Conservation (phyloP, 306 rosid genomes). For the Corylus americana region DNA sequence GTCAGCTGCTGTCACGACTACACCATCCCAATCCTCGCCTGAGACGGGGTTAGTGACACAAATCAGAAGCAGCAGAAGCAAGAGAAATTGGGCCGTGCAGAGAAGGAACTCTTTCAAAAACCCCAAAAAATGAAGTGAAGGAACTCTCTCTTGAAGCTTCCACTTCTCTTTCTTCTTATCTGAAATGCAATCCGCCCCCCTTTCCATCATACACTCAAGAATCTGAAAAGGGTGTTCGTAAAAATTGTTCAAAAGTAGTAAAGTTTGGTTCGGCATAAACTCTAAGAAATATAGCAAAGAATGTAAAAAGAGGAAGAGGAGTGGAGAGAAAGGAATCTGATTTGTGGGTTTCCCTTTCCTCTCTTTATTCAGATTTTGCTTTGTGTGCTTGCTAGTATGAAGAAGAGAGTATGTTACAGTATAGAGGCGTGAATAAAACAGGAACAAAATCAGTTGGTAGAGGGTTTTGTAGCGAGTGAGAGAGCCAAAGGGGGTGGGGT, state of each 20-base stretch:
- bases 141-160: constrained; percentile 23
- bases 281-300: neutral
- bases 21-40: constrained; percentile 76
- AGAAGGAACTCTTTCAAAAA: constrained; percentile 7
- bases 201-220: constrained; percentile 30
- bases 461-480: constrained; percentile 36
- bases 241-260: constrained; percentile 2
- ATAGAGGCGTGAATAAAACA: constrained; percentile 17
- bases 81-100: neutral
- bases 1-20: constrained; percentile 73
- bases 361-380: neutral
- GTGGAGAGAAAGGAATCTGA: neutral
- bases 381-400: neutral
- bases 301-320: neutral
- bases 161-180: constrained; percentile 43
- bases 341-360: neutral
- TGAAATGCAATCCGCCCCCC: constrained; percentile 20
- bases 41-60: constrained; percentile 31
- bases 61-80: constrained; percentile 34
- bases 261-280: constrained; percentile 30
- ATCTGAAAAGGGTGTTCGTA: constrained; percentile 26
- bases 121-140: constrained; percentile 14
- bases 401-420: neutral
- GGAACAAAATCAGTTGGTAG: constrained; percentile 17
- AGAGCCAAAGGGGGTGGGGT: constrained; percentile 18